phyloP scores from a whole-genome alignment of 208 protist genomes.

The Acanthamoeba sp. region DNA sequence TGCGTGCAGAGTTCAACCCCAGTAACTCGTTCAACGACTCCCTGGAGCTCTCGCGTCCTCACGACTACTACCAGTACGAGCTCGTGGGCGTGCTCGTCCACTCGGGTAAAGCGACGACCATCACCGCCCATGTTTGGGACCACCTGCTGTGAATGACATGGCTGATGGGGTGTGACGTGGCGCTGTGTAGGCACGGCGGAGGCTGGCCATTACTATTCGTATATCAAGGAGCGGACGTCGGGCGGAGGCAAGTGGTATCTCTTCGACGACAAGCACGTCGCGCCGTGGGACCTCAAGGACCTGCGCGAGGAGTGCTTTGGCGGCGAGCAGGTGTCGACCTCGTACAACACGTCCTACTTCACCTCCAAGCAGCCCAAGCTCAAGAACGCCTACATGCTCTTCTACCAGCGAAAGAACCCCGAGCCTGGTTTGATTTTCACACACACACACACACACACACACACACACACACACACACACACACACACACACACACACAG shows the following conservation, averaged over 20 bases:
- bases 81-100: constrained; percentile 59
- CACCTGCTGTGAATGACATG: too few relatives aligned
- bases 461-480: too few relatives aligned
- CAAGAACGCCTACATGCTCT: constrained; percentile 74
- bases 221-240: constrained; percentile 29
- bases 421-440: neutral
- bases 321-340: neutral
- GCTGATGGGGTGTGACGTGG: neutral
- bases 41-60: neutral
- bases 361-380: constrained; percentile 24
- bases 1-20: neutral
- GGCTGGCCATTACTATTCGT: constrained; percentile 66
- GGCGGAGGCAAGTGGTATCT: constrained; percentile 26
- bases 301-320: constrained; percentile 15
- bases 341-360: neutral
- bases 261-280: constrained; percentile 37
- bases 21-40: neutral
- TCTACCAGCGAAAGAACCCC: constrained; percentile 63
- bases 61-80: constrained; percentile 65
- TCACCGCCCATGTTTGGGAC: neutral
- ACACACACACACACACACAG: too few relatives aligned
- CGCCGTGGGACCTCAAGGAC: constrained; percentile 57
- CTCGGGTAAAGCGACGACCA: neutral
- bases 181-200: constrained; percentile 16
- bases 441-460: too few relatives aligned